Percentiles rank a stretch among this genome's conserved stretches.
Evolutionary conservation across 2,329 filamentous ascomycete species (phyloP).

Genomic region (Pestalotiopsis sp.): DNA sequence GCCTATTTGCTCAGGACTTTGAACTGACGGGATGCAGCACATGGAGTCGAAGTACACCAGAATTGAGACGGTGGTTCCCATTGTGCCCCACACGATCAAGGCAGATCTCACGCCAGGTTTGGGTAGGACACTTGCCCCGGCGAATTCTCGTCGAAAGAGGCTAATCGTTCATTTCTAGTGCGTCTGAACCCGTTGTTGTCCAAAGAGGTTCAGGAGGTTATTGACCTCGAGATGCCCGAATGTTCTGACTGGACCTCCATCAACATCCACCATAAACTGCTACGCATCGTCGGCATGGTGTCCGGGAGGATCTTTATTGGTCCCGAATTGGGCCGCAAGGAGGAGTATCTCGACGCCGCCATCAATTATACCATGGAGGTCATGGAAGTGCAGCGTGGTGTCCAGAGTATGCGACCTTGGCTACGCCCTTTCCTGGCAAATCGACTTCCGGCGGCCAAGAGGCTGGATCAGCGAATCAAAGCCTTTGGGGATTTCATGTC

Average conservation of each 20-base stretch:
- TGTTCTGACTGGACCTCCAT: slow-evolving; percentile 40
- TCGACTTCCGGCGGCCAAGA: background rate
- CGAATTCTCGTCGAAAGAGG: background rate
- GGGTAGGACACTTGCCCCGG: background rate
- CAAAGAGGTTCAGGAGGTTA: slow-evolving; percentile 1
- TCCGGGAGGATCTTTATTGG: slow-evolving; percentile 51
- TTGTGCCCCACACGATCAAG: slow-evolving; percentile 3
- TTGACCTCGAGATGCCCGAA: slow-evolving; percentile 13
- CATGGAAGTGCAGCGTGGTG: slow-evolving; percentile 25
- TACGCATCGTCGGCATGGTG: slow-evolving; percentile 47
- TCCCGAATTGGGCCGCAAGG: slow-evolving; percentile 44
- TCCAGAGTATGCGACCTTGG: slow-evolving; percentile 24
- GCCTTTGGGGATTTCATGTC: background rate
- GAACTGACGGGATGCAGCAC: background rate
- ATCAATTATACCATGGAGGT: slow-evolving; percentile 49
- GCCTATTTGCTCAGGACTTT: background rate
- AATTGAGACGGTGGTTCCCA: background rate
- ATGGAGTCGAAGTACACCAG: slow-evolving; percentile 4
- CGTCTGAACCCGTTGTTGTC: background rate
- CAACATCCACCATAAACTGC: slow-evolving; percentile 39
- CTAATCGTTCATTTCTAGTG: background rate
- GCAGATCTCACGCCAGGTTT: slow-evolving; percentile 3
- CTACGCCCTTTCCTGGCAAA: slow-evolving; percentile 3
- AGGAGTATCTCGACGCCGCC: slow-evolving; percentile 45
- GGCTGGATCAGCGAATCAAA: background rate